A percentile compares a stretch with the other conserved stretches of the same genome.
These are phyloP conservation scores for Lagenidium giganteum DNA, from an alignment of 352 stramenopile species.

Conservation along the genomic window DNA sequence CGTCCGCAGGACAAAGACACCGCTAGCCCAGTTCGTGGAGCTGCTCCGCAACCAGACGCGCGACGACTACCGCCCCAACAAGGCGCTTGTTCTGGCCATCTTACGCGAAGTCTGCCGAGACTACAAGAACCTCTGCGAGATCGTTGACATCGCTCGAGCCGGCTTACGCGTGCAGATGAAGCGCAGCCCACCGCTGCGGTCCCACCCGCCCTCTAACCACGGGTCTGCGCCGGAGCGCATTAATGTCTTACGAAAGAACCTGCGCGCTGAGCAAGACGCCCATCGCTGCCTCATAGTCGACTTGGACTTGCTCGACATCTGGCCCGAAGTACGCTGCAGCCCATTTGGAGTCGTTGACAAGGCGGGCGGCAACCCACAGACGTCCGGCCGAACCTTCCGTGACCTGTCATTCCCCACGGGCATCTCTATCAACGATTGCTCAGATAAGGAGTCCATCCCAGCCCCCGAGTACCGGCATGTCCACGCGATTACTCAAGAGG, in stretches of 20 bases:
- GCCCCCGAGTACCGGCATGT: neutral
- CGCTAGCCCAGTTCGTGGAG: neutral
- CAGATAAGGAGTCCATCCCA: neutral
- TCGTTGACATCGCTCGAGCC: neutral
- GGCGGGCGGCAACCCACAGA: neutral
- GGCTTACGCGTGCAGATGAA: constrained; percentile 1
- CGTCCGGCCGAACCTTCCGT: neutral
- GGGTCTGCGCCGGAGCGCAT: too few relatives aligned
- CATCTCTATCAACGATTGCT: neutral
- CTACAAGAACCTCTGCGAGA: neutral
- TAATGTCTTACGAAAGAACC: too few relatives aligned
- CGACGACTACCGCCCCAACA: too few relatives aligned
- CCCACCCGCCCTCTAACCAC: too few relatives aligned
- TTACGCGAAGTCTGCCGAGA: neutral
- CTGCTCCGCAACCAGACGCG: too few relatives aligned
- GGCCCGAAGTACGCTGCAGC: constrained; percentile 1
- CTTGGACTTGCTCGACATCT: neutral
- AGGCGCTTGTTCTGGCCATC: too few relatives aligned
- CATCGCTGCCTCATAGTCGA: neutral
- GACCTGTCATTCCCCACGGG: constrained; percentile 1
- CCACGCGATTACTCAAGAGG: too few relatives aligned
- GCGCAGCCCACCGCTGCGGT: too few relatives aligned
- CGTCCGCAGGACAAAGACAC: neutral
- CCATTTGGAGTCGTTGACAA: constrained; percentile 3
- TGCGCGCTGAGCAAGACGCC: neutral